Evolutionary conservation across 2,329 filamentous ascomycete species (phyloP), one percentile per base, ranked within the genome.

Genomic region (Trichothecium roseum): DNA sequence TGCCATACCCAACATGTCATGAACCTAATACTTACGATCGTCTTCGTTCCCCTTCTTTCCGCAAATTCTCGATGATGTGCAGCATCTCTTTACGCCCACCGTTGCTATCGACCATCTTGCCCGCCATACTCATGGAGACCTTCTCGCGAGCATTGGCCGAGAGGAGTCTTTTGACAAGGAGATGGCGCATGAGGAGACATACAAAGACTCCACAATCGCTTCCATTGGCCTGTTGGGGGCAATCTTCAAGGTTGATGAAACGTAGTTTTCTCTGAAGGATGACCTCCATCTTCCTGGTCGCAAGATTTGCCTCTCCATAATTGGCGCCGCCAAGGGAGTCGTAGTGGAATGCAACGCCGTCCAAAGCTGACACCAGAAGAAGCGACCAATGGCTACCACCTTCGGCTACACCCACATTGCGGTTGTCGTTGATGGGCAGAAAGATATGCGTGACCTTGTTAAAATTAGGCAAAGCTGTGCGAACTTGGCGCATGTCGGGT

Each of bases 181-280:
- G 63, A 60, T 95, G 84, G 33, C 87, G 78, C 88, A 98, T 98
- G 42, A 89, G 72, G 45, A 96, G 74, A 57, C 91, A 96, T 3
- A 98, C 91, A 56, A 88, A 96, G 1, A 98, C 85, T 14, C 91
- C 91, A 48, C 91, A 98, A 59, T 98, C 91, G 52, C 76, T 89
- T 18, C 83, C 78, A 46, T 96, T 96, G 47, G 88, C 81, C 57
- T 98, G 91, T 50, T 93, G 83, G 0, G 91, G 91, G 8, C 78
- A 82, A 52, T 96, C 89, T 1, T 81, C 68, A 37, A 98, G 69
- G 55, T 89, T 78, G 50, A 88, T 74, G 53, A 93, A 95, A 15
- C 78, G 69, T 14, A 93, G 61, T 5, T 68, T 68, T 38, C 74
- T 72, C 24, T 70, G 68, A 1, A 96, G 68, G 20, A 96, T 63